These are phyloP conservation scores for Kalmusia sp. DNA, from an alignment of 2,329 filamentous ascomycete genomes.

Conservation along the genomic window DNA sequence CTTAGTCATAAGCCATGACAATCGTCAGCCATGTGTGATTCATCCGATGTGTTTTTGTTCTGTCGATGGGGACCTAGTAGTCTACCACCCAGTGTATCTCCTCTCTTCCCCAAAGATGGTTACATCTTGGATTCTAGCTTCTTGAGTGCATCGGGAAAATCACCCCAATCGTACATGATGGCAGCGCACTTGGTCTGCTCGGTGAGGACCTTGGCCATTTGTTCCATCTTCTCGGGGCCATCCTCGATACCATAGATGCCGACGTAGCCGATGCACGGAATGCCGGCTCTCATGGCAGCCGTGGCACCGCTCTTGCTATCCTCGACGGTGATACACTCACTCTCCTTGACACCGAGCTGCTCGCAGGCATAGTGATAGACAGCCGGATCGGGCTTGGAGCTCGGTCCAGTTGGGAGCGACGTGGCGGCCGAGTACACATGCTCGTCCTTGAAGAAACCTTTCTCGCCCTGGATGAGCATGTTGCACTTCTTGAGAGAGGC, in stretches of 20 bases:
- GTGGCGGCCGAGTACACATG: slow-evolving; percentile 84
- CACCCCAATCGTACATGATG: slow-evolving; percentile 61
- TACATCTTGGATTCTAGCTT: slow-evolving; percentile 53
- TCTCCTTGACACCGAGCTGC: slow-evolving; percentile 72
- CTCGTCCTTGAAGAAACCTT: slow-evolving; percentile 78
- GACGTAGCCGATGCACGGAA: slow-evolving; percentile 84
- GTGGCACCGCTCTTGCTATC: slow-evolving; percentile 87
- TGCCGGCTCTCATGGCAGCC: slow-evolving; percentile 77
- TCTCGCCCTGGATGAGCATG: no score
- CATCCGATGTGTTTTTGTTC: neutral
- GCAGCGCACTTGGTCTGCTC: slow-evolving; percentile 56
- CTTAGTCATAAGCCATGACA: slow-evolving; percentile 2
- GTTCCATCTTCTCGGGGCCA: slow-evolving; percentile 50
- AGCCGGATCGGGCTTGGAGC: slow-evolving; percentile 88
- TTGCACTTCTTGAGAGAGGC: slow-evolving; percentile 81
- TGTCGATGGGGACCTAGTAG: neutral
- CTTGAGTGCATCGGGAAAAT: slow-evolving; percentile 58
- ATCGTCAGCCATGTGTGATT: slow-evolving; percentile 4
- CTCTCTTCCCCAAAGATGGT: slow-evolving; percentile 10
- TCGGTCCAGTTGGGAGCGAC: slow-evolving; percentile 78
- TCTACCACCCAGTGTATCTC: neutral
- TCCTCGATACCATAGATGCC: slow-evolving; percentile 64
- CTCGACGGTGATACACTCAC: slow-evolving; percentile 81
- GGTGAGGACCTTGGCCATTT: slow-evolving; percentile 58
- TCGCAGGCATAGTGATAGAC: slow-evolving; percentile 83